Evolutionary conservation across 345 rosid genomes (phyloP), one percentile per base, ranked within the genome.

Genomic region (Acer yangbiense): DNA sequence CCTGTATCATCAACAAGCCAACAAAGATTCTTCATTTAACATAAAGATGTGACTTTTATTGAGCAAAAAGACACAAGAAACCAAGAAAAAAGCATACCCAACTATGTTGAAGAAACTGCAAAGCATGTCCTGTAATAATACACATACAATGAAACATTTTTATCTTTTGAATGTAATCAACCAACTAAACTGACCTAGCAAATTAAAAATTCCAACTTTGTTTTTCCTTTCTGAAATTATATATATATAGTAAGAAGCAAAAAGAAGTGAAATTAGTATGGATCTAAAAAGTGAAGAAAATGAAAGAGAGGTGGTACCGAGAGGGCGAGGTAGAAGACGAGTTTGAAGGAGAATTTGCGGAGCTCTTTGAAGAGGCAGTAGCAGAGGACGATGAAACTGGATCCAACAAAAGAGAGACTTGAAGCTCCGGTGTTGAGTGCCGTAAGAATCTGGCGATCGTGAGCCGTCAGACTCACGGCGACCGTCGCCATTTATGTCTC

Each of bases 341-440:
- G 99, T 90, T 95, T 95, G 90, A 95, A 93, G 79, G 99, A 95
- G 90, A 93, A 90, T 80, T 95, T 95, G 85, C 96, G 93, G 50
- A 95, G 98, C 76, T 95, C 97, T 77, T 89, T 90, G 92, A 92
- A 92, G 86, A 95, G 97, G 32, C 84, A 81, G 79, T 95, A 95
- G 86, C 99, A 95, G 35, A 89, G 89, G 1, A 95, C 99, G 9
- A 95, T 95, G 87, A 95, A 95, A 35, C 93, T 82, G 20, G 99
- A 95, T 18, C 98, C 98, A 21, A 93, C 80, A 32, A 95, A 89
- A 0, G 99, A 95, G 32, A 95, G 88, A 82, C 90, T 89, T 1
- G 98, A 91, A 9, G 96, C 98, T 20, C 88, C 94, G 27, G 89
- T 87, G 77, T 89, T 93, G 11, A 92, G 86, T n/a, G 89, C 83